phyloP scores from a whole-genome alignment of 2,329 filamentous ascomycete species.

The Xylaria sp. region DNA sequence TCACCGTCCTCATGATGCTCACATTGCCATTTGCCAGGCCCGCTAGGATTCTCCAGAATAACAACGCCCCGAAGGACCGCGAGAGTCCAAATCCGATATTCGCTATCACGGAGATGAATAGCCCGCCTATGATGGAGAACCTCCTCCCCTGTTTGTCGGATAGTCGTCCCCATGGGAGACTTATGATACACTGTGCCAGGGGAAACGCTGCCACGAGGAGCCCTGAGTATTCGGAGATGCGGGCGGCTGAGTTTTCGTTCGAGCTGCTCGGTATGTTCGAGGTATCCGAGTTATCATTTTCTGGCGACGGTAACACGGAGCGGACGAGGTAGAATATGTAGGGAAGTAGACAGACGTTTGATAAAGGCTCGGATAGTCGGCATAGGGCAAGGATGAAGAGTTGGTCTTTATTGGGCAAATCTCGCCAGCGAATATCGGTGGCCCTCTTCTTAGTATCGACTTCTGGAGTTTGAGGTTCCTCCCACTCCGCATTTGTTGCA shows the following conservation, averaged over 20 bases:
- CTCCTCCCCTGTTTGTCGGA: slow-evolving; percentile 69
- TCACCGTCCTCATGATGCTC: slow-evolving; percentile 79
- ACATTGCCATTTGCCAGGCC: slow-evolving; percentile 78
- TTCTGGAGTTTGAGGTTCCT: slow-evolving; percentile 22
- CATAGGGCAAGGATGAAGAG: slow-evolving; percentile 52
- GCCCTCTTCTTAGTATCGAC: slow-evolving; percentile 14
- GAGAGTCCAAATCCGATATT: slow-evolving; percentile 77
- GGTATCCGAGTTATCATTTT: slow-evolving; percentile 52
- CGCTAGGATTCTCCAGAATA: slow-evolving; percentile 69
- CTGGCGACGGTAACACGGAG: slow-evolving; percentile 62
- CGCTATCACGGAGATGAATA: slow-evolving; percentile 71
- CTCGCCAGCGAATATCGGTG: slow-evolving; percentile 47
- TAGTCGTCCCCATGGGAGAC: slow-evolving; percentile 74
- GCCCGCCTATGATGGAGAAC: slow-evolving; percentile 71
- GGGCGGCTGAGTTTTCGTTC: slow-evolving; percentile 55
- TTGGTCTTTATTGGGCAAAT: slow-evolving; percentile 54
- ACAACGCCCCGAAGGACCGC: slow-evolving; percentile 66
- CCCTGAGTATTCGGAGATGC: slow-evolving; percentile 74
- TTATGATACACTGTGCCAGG: slow-evolving; percentile 75
- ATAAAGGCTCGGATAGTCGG: slow-evolving; percentile 70
- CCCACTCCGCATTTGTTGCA: slow-evolving; percentile 17
- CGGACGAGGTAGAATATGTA: slow-evolving; percentile 81
- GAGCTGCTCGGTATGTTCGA: slow-evolving; percentile 46
- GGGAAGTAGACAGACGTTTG: slow-evolving; percentile 72
- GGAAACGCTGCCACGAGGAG: slow-evolving; percentile 76